These are phyloP conservation scores for Rutstroemia sp. DNA, from an alignment of 2,329 filamentous ascomycete species.

Conservation along the genomic window DNA sequence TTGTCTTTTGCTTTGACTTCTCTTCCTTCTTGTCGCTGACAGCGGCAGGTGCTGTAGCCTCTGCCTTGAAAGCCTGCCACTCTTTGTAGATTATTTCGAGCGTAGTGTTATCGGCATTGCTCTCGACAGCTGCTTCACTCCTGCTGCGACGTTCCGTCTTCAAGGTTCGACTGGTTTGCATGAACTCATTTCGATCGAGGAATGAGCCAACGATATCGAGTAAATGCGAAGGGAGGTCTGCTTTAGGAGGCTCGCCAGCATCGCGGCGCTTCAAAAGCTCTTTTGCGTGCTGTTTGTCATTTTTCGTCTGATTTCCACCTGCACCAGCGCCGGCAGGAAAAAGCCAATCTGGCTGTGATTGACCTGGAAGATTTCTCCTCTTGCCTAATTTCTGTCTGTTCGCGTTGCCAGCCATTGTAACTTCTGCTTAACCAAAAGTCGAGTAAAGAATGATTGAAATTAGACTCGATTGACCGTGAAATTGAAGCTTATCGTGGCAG, in stretches of 20 bases:
- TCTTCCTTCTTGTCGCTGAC: conserved; percentile 3
- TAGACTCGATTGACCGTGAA: neutral
- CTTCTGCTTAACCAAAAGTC: neutral
- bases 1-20: conserved; percentile 18
- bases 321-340: conserved; percentile 20
- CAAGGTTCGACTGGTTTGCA: conserved; percentile 53
- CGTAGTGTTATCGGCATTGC: conserved; percentile 33
- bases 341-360: conserved; percentile 28
- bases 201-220: conserved; percentile 61
- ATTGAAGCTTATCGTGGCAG: neutral
- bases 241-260: conserved; percentile 19
- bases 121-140: conserved; percentile 34
- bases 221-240: conserved; percentile 49
- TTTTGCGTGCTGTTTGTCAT: conserved; percentile 26
- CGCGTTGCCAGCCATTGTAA: conserved; percentile 24
- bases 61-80: conserved; percentile 30
- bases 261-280: conserved; percentile 24
- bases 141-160: conserved; percentile 49
- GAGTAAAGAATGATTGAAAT: neutral
- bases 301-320: conserved; percentile 21
- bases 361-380: conserved; percentile 18
- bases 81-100: conserved; percentile 32
- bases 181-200: conserved; percentile 58
- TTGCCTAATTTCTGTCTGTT: conserved; percentile 29
- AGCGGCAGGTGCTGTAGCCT: conserved; percentile 6